A percentile compares a stretch with the other conserved stretches of the same genome.
phyloP scores from a whole-genome alignment of 805 yeast genomes.

The Yamadazyma akitaensis region DNA sequence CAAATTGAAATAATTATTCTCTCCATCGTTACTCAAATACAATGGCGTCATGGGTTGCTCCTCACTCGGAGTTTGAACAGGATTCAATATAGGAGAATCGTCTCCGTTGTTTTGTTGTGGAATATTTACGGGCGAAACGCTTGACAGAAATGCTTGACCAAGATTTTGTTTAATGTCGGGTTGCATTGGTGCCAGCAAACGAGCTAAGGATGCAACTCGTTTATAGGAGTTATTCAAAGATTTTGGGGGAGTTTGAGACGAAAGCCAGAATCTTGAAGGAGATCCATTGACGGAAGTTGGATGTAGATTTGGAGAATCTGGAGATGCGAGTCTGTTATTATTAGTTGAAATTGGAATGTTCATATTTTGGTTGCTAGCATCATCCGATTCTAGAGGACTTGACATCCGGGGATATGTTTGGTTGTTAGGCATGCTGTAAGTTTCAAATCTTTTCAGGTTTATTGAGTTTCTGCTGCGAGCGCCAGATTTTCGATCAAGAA shows the following conservation, averaged over 20 bases:
- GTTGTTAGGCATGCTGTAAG: conserved; percentile 8
- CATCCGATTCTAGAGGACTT: conserved; percentile 20
- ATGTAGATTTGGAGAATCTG: conserved; percentile 51
- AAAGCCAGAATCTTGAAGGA: conserved; percentile 53
- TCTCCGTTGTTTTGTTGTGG: conserved; percentile 9
- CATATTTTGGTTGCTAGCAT: conserved; percentile 24
- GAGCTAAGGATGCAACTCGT: conserved; percentile 18
- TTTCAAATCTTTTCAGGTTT: conserved; percentile 31
- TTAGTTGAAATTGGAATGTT: conserved; percentile 22
- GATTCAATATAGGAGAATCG: conserved; percentile 32
- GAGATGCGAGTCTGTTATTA: conserved; percentile 21
- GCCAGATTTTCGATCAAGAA: background rate
- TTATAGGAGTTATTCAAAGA: conserved; percentile 23
- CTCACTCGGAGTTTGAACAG: conserved; percentile 42
- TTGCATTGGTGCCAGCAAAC: background rate
- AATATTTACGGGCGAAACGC: conserved; percentile 8
- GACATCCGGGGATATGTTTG: conserved; percentile 26
- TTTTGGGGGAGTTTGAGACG: conserved; percentile 52
- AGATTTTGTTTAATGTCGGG: background rate
- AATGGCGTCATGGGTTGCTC: conserved; percentile 46
- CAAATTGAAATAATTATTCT: conserved; percentile 5
- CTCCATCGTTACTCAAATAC: conserved; percentile 16
- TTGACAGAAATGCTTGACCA: background rate
- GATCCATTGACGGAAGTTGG: conserved; percentile 54
- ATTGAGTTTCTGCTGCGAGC: conserved; percentile 18